Percentiles rank a stretch among this genome's conserved stretches.
These are phyloP conservation scores for Lathyrus tuberosus DNA, from an alignment of 306 rosid genomes.

Conservation along the genomic window DNA sequence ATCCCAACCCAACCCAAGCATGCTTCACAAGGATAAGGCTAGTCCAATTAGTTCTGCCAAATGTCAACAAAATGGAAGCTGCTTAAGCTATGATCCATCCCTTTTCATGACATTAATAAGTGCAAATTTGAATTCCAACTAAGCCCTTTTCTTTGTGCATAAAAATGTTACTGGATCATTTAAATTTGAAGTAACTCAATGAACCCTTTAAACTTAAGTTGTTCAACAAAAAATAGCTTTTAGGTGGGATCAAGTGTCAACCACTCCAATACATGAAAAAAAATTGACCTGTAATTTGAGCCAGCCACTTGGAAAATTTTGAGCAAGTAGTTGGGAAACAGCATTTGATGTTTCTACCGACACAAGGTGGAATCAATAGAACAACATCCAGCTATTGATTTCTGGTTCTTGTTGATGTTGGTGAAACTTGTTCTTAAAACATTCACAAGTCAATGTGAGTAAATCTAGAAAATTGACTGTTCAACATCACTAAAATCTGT, in stretches of 20 bases:
- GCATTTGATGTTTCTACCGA: conserved; percentile 27
- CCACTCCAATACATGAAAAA: conserved; percentile 14
- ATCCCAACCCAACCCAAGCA: conserved; percentile 20
- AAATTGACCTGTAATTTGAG: background rate
- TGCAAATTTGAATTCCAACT: conserved; percentile 18
- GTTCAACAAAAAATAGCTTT: conserved; percentile 42
- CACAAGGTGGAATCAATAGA: background rate
- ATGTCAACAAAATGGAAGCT: conserved; percentile 36
- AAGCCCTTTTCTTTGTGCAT: conserved; percentile 29
- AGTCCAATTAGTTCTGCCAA: conserved; percentile 24
- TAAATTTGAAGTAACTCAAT: conserved; percentile 1
- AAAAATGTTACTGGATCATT: background rate
- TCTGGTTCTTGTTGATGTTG: background rate
- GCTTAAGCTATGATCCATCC: conserved; percentile 28
- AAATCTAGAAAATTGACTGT: conserved; percentile 1
- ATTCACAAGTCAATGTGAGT: background rate
- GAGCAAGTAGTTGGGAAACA: conserved; percentile 29
- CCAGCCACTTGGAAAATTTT: conserved; percentile 9
- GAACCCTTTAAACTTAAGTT: conserved; percentile 34
- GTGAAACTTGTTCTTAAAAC: conserved; percentile 4
- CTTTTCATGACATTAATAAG: conserved; percentile 11
- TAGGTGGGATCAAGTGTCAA: conserved; percentile 36
- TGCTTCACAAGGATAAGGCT: conserved; percentile 31
- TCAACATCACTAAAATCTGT: conserved; percentile 24
- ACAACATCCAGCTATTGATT: conserved; percentile 23